phyloP scores from a whole-genome alignment of 2,329 filamentous ascomycete species.

The Fusarium pininemorale region DNA sequence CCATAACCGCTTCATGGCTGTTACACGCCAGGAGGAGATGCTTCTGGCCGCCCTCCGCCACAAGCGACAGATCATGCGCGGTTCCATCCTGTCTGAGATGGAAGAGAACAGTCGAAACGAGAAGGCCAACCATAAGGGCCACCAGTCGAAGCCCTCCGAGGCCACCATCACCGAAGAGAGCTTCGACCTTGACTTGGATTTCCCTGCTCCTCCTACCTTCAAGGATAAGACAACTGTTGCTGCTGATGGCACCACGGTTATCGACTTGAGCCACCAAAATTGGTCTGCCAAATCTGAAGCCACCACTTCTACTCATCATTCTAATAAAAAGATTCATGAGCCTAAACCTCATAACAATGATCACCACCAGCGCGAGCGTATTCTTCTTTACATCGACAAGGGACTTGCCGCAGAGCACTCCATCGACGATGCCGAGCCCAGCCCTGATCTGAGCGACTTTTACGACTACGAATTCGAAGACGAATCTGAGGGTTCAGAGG shows the following conservation, averaged over 20 bases:
- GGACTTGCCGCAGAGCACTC: slow-evolving; percentile 29
- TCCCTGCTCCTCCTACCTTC: slow-evolving; percentile 47
- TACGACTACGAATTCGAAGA: slow-evolving; percentile 49
- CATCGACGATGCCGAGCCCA: slow-evolving; percentile 45
- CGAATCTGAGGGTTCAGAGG: slow-evolving; percentile 33
- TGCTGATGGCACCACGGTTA: slow-evolving; percentile 38
- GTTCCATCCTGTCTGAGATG: slow-evolving; percentile 55
- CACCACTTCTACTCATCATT: neutral
- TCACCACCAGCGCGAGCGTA: slow-evolving; percentile 38
- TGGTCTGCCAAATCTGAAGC: neutral
- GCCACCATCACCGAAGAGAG: slow-evolving; percentile 44
- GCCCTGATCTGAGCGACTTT: slow-evolving; percentile 53
- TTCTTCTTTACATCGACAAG: slow-evolving; percentile 46
- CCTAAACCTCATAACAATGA: slow-evolving; percentile 13
- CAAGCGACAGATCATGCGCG: slow-evolving; percentile 65
- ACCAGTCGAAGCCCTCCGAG: slow-evolving; percentile 44
- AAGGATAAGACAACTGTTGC: slow-evolving; percentile 39
- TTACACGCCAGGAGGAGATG: slow-evolving; percentile 67
- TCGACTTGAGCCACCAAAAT: slow-evolving; percentile 35
- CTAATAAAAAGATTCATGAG: slow-evolving; percentile 20
- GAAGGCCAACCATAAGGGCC: slow-evolving; percentile 29
- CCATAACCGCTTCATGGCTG: slow-evolving; percentile 62
- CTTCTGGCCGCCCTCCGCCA: slow-evolving; percentile 65
- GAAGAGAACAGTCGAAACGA: slow-evolving; percentile 45
- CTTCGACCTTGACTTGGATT: slow-evolving; percentile 49